A percentile compares a stretch with the other conserved stretches of the same genome.
Evolutionary conservation across 768 basidiomycete species (phyloP).

Genomic region (Roridomyces roridus): DNA sequence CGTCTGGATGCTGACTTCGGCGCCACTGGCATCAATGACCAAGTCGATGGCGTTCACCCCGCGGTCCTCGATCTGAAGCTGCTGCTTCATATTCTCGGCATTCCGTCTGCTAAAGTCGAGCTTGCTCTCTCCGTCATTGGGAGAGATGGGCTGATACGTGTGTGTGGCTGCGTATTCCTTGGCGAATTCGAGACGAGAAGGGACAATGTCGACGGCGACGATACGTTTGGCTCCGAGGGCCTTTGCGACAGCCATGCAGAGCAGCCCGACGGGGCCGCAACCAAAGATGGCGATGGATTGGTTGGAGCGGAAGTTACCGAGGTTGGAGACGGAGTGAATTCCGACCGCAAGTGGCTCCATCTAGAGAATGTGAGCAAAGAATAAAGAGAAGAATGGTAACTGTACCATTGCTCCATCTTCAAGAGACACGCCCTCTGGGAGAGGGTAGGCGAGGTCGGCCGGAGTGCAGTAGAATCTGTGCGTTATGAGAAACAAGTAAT

Average conservation of each 20-base stretch:
- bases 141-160: conserved; percentile 64
- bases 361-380: conserved; percentile 40
- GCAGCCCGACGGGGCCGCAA: conserved; percentile 85
- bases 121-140: conserved; percentile 68
- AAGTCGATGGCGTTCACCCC: conserved; percentile 80
- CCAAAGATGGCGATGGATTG: conserved; percentile 87
- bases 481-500: too few relatives aligned
- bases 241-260: conserved; percentile 96
- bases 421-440: conserved; percentile 84
- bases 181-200: conserved; percentile 84
- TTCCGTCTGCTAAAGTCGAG: conserved; percentile 77
- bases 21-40: conserved; percentile 91
- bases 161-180: conserved; percentile 85
- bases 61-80: conserved; percentile 72
- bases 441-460: conserved; percentile 80
- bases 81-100: conserved; percentile 66
- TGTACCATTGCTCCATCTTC: conserved; percentile 96
- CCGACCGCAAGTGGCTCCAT: conserved; percentile 96
- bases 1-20: conserved; percentile 91
- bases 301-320: conserved; percentile 74
- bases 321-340: conserved; percentile 83
- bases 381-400: conserved; percentile 12
- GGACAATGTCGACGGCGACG: conserved; percentile 83
- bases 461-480: conserved; percentile 90
- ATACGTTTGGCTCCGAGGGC: conserved; percentile 87